Percentiles rank a stretch among this genome's conserved stretches.
These are phyloP conservation scores for Sarcodon sp. DNA, from an alignment of 768 basidiomycete species.

Conservation along the genomic window DNA sequence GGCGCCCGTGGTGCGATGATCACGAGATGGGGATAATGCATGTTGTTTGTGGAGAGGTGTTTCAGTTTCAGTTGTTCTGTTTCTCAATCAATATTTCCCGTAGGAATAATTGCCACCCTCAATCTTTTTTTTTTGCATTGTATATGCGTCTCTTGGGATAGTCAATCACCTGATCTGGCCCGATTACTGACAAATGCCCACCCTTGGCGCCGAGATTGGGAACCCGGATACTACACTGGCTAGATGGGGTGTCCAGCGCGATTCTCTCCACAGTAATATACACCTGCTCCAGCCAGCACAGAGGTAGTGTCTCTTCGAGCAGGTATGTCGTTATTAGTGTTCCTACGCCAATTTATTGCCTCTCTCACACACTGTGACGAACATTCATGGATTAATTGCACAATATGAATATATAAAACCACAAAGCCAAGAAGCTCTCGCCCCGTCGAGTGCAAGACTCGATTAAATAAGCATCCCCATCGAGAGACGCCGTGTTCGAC, in stretches of 20 bases:
- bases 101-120: conserved; percentile 96
- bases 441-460: conserved; percentile 35
- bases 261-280: conserved; percentile 7
- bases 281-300: conserved; percentile 38
- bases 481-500: conserved; percentile 22
- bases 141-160: conserved; percentile 83
- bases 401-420: no score
- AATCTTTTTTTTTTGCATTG: conserved; percentile 78
- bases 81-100: no score
- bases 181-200: neutral
- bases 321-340: no score
- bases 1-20: conserved; percentile 92
- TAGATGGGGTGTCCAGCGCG: conserved; percentile 72
- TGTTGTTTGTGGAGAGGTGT: conserved; percentile 85
- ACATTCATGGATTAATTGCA: conserved; percentile 79
- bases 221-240: conserved; percentile 76
- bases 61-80: no score
- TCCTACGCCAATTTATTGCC: no score
- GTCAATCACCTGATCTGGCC: no score
- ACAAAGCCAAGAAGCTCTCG: conserved; percentile 34
- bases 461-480: conserved; percentile 44
- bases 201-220: conserved; percentile 20
- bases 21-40: conserved; percentile 94
- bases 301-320: conserved; percentile 41
- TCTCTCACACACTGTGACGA: conserved; percentile 73